Evolutionary conservation across 306 rosid species (phyloP).

Genomic region (Sesbania bispinosa): DNA sequence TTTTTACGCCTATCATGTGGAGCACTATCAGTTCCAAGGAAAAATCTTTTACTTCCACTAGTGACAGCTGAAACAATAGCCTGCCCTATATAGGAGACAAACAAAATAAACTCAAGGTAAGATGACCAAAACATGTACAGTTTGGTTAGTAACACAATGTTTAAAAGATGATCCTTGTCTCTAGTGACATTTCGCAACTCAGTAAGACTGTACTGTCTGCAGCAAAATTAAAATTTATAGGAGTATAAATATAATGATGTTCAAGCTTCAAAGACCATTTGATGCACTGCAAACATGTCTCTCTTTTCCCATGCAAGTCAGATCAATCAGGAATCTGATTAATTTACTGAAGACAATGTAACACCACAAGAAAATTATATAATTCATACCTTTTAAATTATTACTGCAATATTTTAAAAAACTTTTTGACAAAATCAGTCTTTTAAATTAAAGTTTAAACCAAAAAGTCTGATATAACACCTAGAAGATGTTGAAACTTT

Average conservation of each 20-base stretch:
- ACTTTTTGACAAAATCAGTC: not conserved
- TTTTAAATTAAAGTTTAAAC: slow-evolving; percentile 5
- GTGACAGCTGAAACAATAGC: slow-evolving; percentile 66
- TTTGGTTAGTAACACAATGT: not conserved
- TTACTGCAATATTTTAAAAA: not conserved
- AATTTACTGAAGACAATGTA: too few species aligned
- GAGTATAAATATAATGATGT: not conserved
- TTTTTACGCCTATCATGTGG: too few species aligned
- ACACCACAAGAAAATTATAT: not conserved
- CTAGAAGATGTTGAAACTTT: not conserved
- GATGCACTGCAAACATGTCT: not conserved
- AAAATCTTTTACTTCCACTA: too few species aligned
- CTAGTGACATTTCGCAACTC: not conserved
- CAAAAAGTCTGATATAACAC: not conserved
- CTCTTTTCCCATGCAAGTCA: not conserved
- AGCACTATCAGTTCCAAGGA: too few species aligned
- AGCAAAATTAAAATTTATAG: not conserved
- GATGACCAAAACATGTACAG: not conserved
- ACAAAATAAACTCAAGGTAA: not conserved
- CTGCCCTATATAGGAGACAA: slow-evolving; percentile 42
- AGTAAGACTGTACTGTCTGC: not conserved
- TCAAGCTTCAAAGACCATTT: not conserved
- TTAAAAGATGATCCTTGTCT: not conserved
- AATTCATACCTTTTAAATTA: not conserved
- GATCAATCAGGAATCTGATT: not conserved